A percentile compares a stretch with the other conserved stretches of the same genome.
Evolutionary conservation across 2,329 filamentous ascomycete genomes (phyloP).

Genomic region (Aspergillus pseudonomiae): DNA sequence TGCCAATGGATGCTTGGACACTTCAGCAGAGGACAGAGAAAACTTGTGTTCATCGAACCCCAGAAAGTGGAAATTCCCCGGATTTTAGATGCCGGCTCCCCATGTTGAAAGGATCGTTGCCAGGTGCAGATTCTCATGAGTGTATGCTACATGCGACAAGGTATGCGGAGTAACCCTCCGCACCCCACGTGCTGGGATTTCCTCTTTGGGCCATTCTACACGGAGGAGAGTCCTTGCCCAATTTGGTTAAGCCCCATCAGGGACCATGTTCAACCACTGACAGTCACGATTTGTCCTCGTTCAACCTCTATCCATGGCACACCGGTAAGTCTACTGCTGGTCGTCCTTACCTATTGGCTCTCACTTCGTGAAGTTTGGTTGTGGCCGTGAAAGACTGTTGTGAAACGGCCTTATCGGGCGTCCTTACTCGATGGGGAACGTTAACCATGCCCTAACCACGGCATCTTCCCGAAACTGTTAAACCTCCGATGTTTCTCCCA

Average conservation of each 20-base stretch:
- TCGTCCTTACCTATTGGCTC: not conserved
- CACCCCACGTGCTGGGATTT: slow-evolving; percentile 12
- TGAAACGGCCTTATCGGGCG: slow-evolving; percentile 1
- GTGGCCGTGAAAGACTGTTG: not conserved
- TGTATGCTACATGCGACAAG: not conserved
- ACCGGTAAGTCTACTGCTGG: not conserved
- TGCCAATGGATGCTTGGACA: not conserved
- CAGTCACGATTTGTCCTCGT: not conserved
- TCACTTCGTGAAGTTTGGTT: not conserved
- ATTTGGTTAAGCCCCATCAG: slow-evolving; percentile 5
- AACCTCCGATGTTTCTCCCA: slow-evolving; percentile 7
- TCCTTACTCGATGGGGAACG: not conserved
- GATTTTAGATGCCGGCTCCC: slow-evolving; percentile 13
- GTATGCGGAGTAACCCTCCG: slow-evolving; percentile 14
- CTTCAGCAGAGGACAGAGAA: not conserved
- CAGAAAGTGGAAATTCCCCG: slow-evolving; percentile 6
- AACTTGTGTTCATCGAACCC: not conserved
- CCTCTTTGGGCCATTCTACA: slow-evolving; percentile 10
- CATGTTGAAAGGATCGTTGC: not conserved
- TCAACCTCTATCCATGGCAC: not conserved
- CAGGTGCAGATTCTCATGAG: not conserved
- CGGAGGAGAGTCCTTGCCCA: slow-evolving; percentile 13
- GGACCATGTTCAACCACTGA: not conserved
- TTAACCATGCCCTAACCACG: not conserved
- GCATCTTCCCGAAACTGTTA: not conserved